Conservation (phyloP, 2,329 filamentous ascomycete species). For the Coniochaeta prunicola region DNA sequence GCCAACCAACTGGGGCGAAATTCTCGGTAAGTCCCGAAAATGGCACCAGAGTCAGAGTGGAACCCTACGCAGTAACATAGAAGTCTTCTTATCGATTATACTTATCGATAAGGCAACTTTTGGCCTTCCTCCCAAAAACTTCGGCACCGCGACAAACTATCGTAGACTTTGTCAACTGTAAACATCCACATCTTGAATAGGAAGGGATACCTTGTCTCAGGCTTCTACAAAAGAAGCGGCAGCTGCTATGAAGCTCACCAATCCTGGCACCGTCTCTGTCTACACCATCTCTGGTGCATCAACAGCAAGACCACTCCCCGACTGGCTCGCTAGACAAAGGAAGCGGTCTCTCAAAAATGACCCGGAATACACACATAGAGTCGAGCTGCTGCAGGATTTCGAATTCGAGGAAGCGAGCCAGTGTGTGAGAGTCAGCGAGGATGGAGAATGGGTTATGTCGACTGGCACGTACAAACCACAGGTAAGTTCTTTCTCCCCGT, state of each 20-base stretch:
- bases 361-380: constrained; percentile 83
- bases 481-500: constrained; percentile 27
- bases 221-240: constrained; percentile 3
- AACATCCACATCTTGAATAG: neutral
- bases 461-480: constrained; percentile 63
- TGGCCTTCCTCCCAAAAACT: neutral
- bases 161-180: neutral
- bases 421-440: constrained; percentile 84
- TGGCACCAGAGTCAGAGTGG: neutral
- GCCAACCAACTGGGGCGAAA: neutral
- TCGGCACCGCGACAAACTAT: neutral
- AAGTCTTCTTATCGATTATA: neutral
- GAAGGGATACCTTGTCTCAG: neutral
- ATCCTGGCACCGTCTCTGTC: constrained; percentile 53
- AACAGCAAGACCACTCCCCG: constrained; percentile 79
- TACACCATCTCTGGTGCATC: constrained; percentile 88
- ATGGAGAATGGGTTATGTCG: constrained; percentile 96
- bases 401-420: constrained; percentile 72
- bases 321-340: constrained; percentile 86
- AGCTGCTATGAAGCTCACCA: constrained; percentile 67
- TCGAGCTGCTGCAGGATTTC: constrained; percentile 95
- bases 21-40: constrained; percentile 1
- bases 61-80: neutral
- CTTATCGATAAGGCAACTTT: neutral
- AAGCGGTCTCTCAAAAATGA: constrained; percentile 92